Base-by-base conservation (phyloP, 192 early-diverging fungal genomes). In the Coemansia javaensis region DNA sequence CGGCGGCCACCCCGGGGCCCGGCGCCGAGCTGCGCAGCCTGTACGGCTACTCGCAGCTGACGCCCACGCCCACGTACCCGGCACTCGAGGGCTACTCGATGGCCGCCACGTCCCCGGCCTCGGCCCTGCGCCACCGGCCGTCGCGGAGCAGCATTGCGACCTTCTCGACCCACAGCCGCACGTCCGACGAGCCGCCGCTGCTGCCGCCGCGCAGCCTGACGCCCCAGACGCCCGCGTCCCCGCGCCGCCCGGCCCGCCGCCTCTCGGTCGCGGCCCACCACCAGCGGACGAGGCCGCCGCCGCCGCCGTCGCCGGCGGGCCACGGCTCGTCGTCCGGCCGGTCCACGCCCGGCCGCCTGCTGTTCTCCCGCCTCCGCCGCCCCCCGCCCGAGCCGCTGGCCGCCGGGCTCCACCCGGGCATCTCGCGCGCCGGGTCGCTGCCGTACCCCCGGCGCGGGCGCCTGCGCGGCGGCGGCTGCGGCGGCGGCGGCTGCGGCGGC, bases 281-380 rank as follows among this genome's bases (percentile, higher is more conserved):
- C 5, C 54, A 53, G 5, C 41, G 46, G 44, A 53, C 37, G n/a
- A 47, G 32, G 34, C 60, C 47, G n/a, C 44, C 49, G 3, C 7
- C 40, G 0, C 50, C 28, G 25, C 52, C 51, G n/a, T 56, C 52
- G 2, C 11, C 48, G 0, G 44, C 32, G 23, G 16, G 39, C 34
- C 47, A 59, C 1, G 66, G 54, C 10, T 62, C 50, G 1, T 63
- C 59, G 3, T 70, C 66, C 0, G 66, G 66, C 3, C 50, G 44
- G n/a, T 70, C 66, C 9, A 63, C 66, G 9, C 55, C 66, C 18
- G 50, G 36, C 14, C 44, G 49, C 15, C 23, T 47, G 17, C 30
- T 56, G 9, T 69, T 62, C 22, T 40, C 66, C 15, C 36, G 40
- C 18, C 25, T 56, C 12, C 59, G 28, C 14, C 45, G 18, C 40